These are phyloP conservation scores for Brassica napus DNA, from an alignment of 345 rosid species.

Conservation along the genomic window Da-Ae NC_063449.1:26703501-26704000, in stretches of 20 bases:
- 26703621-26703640: neutral
- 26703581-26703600: neutral
- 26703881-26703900: neutral
- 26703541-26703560: neutral
- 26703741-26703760: neutral
- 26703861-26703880: neutral
- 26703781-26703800: too few relatives aligned
- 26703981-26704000: neutral
- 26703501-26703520: neutral
- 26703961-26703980: neutral
- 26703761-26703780: neutral
- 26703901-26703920: neutral
- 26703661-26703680: neutral
- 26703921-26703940: neutral
- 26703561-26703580: neutral
- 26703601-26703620: neutral
- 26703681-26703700: too few relatives aligned
- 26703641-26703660: neutral
- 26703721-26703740: neutral
- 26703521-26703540: neutral
- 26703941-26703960: neutral
- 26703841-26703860: neutral
- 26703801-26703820: too few relatives aligned
- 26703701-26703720: neutral
- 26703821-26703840: neutral